A percentile compares a stretch with the other conserved stretches of the same genome.
Evolutionary conservation across 2,329 filamentous ascomycete species (phyloP).

Genomic region (Tolypocladium endophyticum): DNA sequence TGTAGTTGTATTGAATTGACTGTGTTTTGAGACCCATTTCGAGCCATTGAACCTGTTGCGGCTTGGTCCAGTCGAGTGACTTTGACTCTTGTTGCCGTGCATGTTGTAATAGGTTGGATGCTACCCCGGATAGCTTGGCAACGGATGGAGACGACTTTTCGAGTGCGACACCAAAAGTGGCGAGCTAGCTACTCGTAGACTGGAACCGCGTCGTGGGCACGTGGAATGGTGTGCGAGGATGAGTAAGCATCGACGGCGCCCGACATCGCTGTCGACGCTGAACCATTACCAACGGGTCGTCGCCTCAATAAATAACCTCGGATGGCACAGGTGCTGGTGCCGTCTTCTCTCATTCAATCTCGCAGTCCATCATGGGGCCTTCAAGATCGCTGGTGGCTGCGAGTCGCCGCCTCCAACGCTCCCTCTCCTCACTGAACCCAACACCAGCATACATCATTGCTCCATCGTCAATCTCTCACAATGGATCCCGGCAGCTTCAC

Average conservation of each 20-base stretch:
- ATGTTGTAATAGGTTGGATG: too few species aligned
- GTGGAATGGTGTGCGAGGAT: conserved; percentile 14
- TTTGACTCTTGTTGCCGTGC: not conserved
- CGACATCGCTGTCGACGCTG: not conserved
- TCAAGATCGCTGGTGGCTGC: conserved; percentile 4
- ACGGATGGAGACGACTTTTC: too few species aligned
- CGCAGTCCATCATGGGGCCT: conserved; percentile 5
- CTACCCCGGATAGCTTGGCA: too few species aligned
- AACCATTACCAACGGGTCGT: not conserved
- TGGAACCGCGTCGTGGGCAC: conserved; percentile 2
- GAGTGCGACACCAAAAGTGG: too few species aligned
- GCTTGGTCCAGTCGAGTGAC: not conserved
- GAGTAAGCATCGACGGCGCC: conserved; percentile 4
- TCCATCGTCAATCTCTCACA: not conserved
- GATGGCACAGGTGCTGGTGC: not conserved
- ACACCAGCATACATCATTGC: not conserved
- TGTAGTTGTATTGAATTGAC: not conserved
- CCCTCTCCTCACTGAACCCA: not conserved
- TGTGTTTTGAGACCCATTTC: not conserved
- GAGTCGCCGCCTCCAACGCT: conserved; percentile 3
- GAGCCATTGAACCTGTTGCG: not conserved
- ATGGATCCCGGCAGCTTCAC: not conserved
- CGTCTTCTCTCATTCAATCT: not conserved
- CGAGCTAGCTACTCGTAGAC: too few species aligned
- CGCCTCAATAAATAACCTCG: not conserved